Percentiles rank a stretch among this genome's conserved stretches.
These are phyloP conservation scores for slime mould (Dictyostelium discoideum) DNA, from an alignment of 78 protist genomes.

Conservation along the genomic window dicty_2.7 NC_007089.4:4926501-4927000, in stretches of 20 bases:
- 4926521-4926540: constrained; percentile 9
- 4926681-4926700: background rate
- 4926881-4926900: constrained; percentile 27
- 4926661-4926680: constrained; percentile 33
- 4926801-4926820: background rate
- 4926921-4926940: constrained; percentile 26
- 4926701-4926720: background rate
- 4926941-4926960: constrained; percentile 15
- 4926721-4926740: constrained; percentile 35
- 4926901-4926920: constrained; percentile 27
- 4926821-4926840: constrained; percentile 8
- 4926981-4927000: background rate
- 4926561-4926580: constrained; percentile 11
- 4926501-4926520: constrained; percentile 19
- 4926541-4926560: constrained; percentile 8
- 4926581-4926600: background rate
- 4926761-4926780: background rate
- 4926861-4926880: background rate
- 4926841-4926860: constrained; percentile 42
- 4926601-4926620: constrained; percentile 27
- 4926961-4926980: background rate
- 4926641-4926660: constrained; percentile 31
- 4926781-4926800: background rate
- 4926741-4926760: background rate
- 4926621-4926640: constrained; percentile 37